A percentile compares a stretch with the other conserved stretches of the same genome.
phyloP scores from a whole-genome alignment of 108 stramenopile genomes.

The Cyclostephanos tholiformis region DNA sequence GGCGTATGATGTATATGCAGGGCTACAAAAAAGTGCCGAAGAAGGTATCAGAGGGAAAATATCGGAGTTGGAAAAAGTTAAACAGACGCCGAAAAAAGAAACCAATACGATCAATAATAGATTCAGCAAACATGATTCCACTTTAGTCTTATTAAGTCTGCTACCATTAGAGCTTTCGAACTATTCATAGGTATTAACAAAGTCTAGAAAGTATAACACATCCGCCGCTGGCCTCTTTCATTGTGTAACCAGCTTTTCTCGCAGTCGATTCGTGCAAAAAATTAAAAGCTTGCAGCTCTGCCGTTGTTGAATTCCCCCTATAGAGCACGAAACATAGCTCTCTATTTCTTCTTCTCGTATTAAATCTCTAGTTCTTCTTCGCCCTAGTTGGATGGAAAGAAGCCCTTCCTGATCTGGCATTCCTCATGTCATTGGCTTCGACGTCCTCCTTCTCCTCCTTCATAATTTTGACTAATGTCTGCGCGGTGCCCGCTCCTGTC shows the following conservation, averaged over 20 bases:
- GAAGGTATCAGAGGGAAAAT: no score
- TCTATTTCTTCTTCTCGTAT: background rate
- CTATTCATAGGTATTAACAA: background rate
- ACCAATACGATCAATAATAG: background rate
- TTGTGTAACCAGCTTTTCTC: background rate
- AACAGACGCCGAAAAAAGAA: no score
- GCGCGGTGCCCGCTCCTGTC: slow-evolving; percentile 81
- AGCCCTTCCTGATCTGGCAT: slow-evolving; percentile 47
- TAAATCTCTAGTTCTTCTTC: slow-evolving; percentile 40
- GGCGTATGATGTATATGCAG: no score
- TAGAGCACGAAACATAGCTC: background rate
- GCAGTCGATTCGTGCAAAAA: background rate
- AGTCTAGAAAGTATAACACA: background rate
- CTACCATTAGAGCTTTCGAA: background rate
- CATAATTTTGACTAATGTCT: slow-evolving; percentile 79
- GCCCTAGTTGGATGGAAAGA: slow-evolving; percentile 50
- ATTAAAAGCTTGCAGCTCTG: background rate
- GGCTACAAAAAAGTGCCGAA: no score
- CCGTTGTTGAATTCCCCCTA: background rate
- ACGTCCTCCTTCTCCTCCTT: slow-evolving; percentile 65
- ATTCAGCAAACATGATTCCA: background rate
- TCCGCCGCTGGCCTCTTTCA: background rate
- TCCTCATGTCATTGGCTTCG: slow-evolving; percentile 51
- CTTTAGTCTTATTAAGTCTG: background rate
- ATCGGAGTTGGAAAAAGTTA: background rate